Percentiles rank a stretch among this genome's conserved stretches.
phyloP scores from a whole-genome alignment of 208 protist species.

The Trypanosoma platydactyli region DNA sequence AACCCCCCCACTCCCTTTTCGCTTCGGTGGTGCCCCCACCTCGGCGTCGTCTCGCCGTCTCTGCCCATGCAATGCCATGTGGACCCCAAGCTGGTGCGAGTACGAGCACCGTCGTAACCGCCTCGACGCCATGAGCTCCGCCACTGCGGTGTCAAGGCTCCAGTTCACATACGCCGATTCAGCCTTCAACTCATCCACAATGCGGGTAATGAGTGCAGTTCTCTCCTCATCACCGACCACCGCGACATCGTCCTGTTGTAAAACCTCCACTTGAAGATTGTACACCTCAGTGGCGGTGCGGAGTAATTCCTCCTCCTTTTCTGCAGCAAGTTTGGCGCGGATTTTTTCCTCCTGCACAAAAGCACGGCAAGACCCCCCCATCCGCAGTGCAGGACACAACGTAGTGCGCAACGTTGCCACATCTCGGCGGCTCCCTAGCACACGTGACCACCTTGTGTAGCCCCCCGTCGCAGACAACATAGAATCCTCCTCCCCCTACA shows the following conservation, averaged over 20 bases:
- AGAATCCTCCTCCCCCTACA: no score
- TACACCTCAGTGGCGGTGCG: slow-evolving; percentile 63
- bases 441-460: slow-evolving; percentile 32
- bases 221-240: slow-evolving; percentile 5
- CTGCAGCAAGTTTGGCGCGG: slow-evolving; percentile 36
- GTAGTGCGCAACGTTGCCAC: slow-evolving; percentile 32
- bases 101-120: slow-evolving; percentile 47
- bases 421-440: slow-evolving; percentile 40
- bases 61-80: slow-evolving; percentile 14
- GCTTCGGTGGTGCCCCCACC: slow-evolving; percentile 4
- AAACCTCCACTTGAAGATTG: slow-evolving; percentile 54
- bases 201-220: slow-evolving; percentile 8
- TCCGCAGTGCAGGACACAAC: slow-evolving; percentile 43
- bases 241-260: slow-evolving; percentile 8
- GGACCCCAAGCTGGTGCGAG: slow-evolving; percentile 46
- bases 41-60: slow-evolving; percentile 10
- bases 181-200: slow-evolving; percentile 69
- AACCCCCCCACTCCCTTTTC: neutral
- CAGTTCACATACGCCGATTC: slow-evolving; percentile 74
- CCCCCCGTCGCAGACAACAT: slow-evolving; percentile 78
- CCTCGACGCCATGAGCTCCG: slow-evolving; percentile 51
- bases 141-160: slow-evolving; percentile 72
- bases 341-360: slow-evolving; percentile 45
- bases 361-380: slow-evolving; percentile 38
- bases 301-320: slow-evolving; percentile 70